These are phyloP conservation scores for Quaeritorhiza haematococci DNA, from an alignment of 371 early-diverging fungal species.

Conservation along the genomic window DNA sequence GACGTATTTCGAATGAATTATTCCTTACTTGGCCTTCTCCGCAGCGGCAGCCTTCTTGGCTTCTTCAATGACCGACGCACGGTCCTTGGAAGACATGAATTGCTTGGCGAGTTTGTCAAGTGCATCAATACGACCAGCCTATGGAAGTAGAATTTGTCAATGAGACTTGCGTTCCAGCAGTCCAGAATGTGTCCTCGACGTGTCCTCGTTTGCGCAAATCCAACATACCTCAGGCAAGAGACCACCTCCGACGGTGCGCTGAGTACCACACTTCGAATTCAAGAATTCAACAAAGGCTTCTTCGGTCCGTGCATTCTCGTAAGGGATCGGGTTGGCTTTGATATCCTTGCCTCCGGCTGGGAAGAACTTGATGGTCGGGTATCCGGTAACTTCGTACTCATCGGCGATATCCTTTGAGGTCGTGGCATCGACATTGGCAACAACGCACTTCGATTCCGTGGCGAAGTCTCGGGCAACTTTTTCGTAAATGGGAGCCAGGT, in stretches of 20 bases:
- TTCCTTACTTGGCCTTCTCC: constrained; percentile 28
- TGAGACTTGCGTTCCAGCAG: neutral
- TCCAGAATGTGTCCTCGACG: neutral
- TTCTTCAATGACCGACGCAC: constrained; percentile 17
- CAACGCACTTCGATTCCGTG: constrained; percentile 52
- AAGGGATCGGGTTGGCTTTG: constrained; percentile 67
- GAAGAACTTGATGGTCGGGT: constrained; percentile 72
- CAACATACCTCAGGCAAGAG: constrained; percentile 45
- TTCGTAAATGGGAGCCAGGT: constrained; percentile 34
- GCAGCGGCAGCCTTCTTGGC: constrained; percentile 28
- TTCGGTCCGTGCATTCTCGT: constrained; percentile 73
- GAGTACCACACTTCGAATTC: constrained; percentile 81
- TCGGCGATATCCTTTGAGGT: constrained; percentile 49
- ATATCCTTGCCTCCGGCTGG: constrained; percentile 54
- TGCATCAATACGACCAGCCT: constrained; percentile 68
- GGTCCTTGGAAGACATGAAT: constrained; percentile 49
- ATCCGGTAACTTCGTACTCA: constrained; percentile 58
- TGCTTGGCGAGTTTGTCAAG: constrained; percentile 63
- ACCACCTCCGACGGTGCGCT: constrained; percentile 74
- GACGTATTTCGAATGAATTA: too few relatives aligned
- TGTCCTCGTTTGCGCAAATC: too few relatives aligned
- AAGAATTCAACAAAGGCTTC: constrained; percentile 80
- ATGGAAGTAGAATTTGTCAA: neutral
- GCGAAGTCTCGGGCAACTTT: constrained; percentile 37
- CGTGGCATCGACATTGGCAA: constrained; percentile 90